These are phyloP conservation scores for Chrysosphaeria jannelii DNA, from an alignment of 2,329 filamentous ascomycete genomes.

Conservation along the genomic window DNA sequence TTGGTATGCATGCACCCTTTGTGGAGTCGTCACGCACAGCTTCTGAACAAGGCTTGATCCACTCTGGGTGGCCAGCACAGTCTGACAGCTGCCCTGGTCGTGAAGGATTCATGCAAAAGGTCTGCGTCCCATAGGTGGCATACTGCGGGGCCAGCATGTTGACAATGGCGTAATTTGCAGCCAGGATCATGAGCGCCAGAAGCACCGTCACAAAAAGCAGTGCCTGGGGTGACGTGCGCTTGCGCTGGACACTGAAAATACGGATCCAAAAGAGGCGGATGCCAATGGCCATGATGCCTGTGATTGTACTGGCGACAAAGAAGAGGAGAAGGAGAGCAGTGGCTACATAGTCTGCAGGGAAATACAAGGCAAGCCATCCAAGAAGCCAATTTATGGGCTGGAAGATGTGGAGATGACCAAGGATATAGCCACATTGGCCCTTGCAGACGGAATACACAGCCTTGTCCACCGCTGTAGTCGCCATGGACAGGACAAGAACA, in stretches of 20 bases:
- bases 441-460: constrained; percentile 87
- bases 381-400: constrained; percentile 85
- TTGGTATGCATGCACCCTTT: constrained; percentile 62
- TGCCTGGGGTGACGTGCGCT: constrained; percentile 72
- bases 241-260: constrained; percentile 72
- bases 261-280: constrained; percentile 91
- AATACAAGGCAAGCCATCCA: constrained; percentile 49
- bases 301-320: constrained; percentile 66
- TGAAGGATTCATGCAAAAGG: constrained; percentile 53
- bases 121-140: constrained; percentile 77
- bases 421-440: constrained; percentile 66
- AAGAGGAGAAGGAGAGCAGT: constrained; percentile 63
- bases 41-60: constrained; percentile 63
- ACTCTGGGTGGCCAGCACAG: constrained; percentile 37
- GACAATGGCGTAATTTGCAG: constrained; percentile 72
- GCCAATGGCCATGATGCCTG: constrained; percentile 60
- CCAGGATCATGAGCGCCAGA: constrained; percentile 65
- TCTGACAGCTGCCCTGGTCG: constrained; percentile 36
- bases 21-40: constrained; percentile 38
- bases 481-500: constrained; percentile 66
- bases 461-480: constrained; percentile 89
- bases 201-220: constrained; percentile 74
- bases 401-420: constrained; percentile 67
- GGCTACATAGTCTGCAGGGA: constrained; percentile 76
- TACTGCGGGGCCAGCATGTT: constrained; percentile 95